These are phyloP conservation scores for Senecio squalidus DNA, from an alignment of 140 eudicot species.

Conservation along the genomic window DNA sequence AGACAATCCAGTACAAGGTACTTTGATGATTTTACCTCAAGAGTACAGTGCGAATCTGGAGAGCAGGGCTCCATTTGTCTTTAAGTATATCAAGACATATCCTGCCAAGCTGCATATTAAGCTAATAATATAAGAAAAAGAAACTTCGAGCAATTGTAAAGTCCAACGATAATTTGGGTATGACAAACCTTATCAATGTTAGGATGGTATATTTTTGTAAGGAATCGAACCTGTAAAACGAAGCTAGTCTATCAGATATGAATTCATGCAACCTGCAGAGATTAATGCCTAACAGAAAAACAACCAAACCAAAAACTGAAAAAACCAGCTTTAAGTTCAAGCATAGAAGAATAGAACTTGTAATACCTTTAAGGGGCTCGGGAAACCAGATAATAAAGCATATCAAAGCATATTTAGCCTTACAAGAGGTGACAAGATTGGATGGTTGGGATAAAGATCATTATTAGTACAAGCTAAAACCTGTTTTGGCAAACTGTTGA, in stretches of 20 bases:
- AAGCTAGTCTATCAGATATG: slow-evolving; percentile 3
- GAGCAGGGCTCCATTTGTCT: slow-evolving; percentile 99
- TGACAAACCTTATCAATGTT: slow-evolving; percentile 85
- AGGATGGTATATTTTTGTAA: slow-evolving; percentile 94
- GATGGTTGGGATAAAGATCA: too few relatives aligned
- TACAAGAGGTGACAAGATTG: too few relatives aligned
- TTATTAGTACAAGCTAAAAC: too few relatives aligned
- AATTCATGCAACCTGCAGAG: not conserved
- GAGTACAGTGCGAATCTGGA: slow-evolving; percentile 93
- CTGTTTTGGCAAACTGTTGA: too few relatives aligned
- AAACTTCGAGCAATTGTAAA: slow-evolving; percentile 9
- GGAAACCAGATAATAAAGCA: not conserved
- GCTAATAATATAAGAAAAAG: not conserved
- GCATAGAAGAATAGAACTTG: not conserved
- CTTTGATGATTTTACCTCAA: slow-evolving; percentile 49
- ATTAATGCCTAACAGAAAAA: too few relatives aligned
- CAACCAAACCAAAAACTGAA: too few relatives aligned
- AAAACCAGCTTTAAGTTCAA: too few relatives aligned
- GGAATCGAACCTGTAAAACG: slow-evolving; percentile 78
- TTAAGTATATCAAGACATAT: slow-evolving; percentile 98
- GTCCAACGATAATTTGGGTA: not conserved
- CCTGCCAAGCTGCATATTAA: slow-evolving; percentile 76
- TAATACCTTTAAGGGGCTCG: not conserved
- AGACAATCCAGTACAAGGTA: not conserved
- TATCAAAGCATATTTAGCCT: not conserved